Evolutionary conservation across 441 rosid genomes (phyloP).

Genomic region (Gossypium davidsonii): DNA sequence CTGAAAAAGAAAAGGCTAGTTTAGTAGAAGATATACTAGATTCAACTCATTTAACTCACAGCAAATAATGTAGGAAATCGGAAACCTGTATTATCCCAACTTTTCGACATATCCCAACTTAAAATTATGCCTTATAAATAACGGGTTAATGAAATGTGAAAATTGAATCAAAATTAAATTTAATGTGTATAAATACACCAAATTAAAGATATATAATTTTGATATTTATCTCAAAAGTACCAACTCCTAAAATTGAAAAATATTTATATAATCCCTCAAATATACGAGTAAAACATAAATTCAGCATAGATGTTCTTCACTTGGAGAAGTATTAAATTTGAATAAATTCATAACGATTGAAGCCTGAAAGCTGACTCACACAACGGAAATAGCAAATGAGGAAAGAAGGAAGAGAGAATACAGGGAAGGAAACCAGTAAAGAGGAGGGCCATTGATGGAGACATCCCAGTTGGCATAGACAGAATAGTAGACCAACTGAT

Average conservation of each 20-base stretch:
- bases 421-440: conserved; percentile 81
- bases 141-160: no score
- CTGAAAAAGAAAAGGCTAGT: conserved; percentile 25
- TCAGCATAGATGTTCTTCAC: no score
- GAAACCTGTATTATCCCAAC: not conserved
- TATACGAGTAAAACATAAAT: no score
- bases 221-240: no score
- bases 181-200: no score
- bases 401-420: conserved; percentile 19
- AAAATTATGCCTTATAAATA: no score
- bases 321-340: no score
- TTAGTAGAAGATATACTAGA: conserved; percentile 7
- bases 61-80: not conserved
- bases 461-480: conserved; percentile 63
- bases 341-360: no score
- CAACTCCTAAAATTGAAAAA: no score
- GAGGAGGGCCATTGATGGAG: conserved; percentile 61
- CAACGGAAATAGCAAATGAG: not conserved
- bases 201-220: no score
- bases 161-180: no score
- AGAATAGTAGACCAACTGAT: conserved; percentile 65
- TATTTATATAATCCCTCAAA: no score
- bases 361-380: not conserved
- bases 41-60: not conserved
- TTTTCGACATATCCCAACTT: not conserved